These are phyloP conservation scores for Pholiota adiposa DNA, from an alignment of 1,284 basidiomycete species.

Conservation along the genomic window DNA sequence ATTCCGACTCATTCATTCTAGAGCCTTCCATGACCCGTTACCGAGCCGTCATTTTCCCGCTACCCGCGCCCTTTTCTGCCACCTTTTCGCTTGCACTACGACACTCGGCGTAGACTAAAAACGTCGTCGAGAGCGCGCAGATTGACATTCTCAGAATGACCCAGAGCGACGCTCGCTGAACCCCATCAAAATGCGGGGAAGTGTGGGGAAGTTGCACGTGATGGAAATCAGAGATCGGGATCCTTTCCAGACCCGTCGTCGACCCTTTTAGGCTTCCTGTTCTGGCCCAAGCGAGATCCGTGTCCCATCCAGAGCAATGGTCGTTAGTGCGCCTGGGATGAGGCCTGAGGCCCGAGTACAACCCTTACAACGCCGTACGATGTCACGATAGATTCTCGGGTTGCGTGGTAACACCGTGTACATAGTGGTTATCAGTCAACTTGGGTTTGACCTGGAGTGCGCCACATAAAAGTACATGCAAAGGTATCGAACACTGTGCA, in stretches of 20 bases:
- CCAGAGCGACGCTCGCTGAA: background rate
- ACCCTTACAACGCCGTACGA: no score
- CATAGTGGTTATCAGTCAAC: no score
- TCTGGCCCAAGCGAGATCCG: slow-evolving; percentile 1
- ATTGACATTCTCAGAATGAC: background rate
- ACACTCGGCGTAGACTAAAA: background rate
- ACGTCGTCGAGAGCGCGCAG: background rate
- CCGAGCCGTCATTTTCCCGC: background rate
- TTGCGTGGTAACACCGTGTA: no score
- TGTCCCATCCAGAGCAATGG: background rate
- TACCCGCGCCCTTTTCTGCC: background rate
- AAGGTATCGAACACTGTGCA: no score
- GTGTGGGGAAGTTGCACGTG: slow-evolving; percentile 22
- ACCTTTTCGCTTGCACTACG: background rate
- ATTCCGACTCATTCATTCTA: slow-evolving; percentile 18
- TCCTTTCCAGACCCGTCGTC: slow-evolving; percentile 9
- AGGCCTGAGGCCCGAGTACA: background rate
- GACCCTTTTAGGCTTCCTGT: slow-evolving; percentile 5
- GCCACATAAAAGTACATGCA: no score
- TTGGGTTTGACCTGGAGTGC: no score
- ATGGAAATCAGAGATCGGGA: slow-evolving; percentile 5
- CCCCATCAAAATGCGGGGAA: slow-evolving; percentile 18
- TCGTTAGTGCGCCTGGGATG: background rate
- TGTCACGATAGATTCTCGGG: no score
- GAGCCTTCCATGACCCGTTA: slow-evolving; percentile 20